Evolutionary conservation across 2,329 filamentous ascomycete species (phyloP), one percentile per base, ranked within the genome.

Genomic region (Fragosphaeria purpurea): DNA sequence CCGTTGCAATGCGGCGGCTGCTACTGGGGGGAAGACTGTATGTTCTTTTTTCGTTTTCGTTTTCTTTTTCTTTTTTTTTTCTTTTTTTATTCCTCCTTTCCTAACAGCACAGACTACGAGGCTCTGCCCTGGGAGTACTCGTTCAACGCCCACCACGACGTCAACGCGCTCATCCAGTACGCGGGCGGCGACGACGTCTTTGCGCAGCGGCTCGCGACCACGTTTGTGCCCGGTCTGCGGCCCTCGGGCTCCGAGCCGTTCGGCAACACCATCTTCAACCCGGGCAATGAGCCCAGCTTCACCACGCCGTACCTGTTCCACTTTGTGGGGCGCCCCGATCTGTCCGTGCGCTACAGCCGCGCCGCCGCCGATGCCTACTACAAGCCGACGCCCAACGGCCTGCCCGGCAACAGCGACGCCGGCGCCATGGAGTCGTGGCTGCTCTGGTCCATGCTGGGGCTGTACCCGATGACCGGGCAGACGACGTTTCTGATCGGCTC

Each of bases 341-440:
- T 80, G 34, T 74, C 74, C 4, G 81, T 86, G 13, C 61, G 73
- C 50, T 73, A 75, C 54, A 78, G 76, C 43, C 76, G 83, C 46
- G 68, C 67, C 49, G 70, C 83, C 44, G 81, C 81, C 34, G 77
- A 79, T 56, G 64, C 68, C 11, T 80, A 77, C 65, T 86, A 85
- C 64, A 70, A 68, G 46, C 69, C 75, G 1, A 74, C 74, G 0
- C 67, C 70, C 0, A 60, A 59, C 7, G 83, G 84, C 0, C 68
- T 87, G 0, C 83, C 83, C 0, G 84, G 84, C 0, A 86, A 87
- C 63, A 80, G 76, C 43, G 84, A 87, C 61, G 82, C 81, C 2
- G 84, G 84, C 6, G 80, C 83, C 11, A 86, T 87, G 82, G 81
- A 87, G 61, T 80, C 76, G 7, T 85, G 81, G 77, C 63, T 84